These are phyloP conservation scores for Auricularia heimuer DNA, from an alignment of 768 basidiomycete species.

Conservation along the genomic window DNA sequence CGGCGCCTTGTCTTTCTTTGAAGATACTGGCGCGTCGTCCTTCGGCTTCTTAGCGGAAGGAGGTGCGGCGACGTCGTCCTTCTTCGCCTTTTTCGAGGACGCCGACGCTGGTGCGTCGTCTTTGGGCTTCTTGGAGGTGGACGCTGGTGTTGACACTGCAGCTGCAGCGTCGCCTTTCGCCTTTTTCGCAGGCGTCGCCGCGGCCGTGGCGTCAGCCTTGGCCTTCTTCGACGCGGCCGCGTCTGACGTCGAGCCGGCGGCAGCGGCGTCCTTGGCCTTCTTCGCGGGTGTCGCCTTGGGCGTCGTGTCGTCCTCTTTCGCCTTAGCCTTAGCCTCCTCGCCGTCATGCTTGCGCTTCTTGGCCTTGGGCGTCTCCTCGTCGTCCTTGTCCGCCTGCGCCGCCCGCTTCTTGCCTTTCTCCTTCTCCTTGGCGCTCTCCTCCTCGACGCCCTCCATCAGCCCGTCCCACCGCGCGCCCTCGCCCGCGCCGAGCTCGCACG, in stretches of 20 bases:
- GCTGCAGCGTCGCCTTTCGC: no score
- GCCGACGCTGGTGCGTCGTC: constrained; percentile 2
- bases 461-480: constrained; percentile 56
- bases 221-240: background rate
- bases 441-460: constrained; percentile 21
- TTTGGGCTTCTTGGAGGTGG: constrained; percentile 7
- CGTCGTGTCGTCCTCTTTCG: constrained; percentile 13
- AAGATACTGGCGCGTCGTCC: background rate
- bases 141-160: background rate
- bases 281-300: constrained; percentile 5
- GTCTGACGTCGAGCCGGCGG: constrained; percentile 6
- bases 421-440: constrained; percentile 17
- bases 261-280: constrained; percentile 1
- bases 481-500: constrained; percentile 53
- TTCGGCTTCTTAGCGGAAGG: background rate
- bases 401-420: constrained; percentile 3
- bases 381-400: constrained; percentile 5
- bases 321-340: constrained; percentile 12
- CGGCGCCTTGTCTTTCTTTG: background rate
- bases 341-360: constrained; percentile 11
- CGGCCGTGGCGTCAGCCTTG: background rate
- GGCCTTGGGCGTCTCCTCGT: constrained; percentile 15
- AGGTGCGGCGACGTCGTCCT: background rate
- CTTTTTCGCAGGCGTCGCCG: background rate
- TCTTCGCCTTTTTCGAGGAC: background rate